A percentile compares a stretch with the other conserved stretches of the same genome.
phyloP scores from a whole-genome alignment of 2,329 filamentous ascomycete genomes.

The Alternaria arborescens region DNA sequence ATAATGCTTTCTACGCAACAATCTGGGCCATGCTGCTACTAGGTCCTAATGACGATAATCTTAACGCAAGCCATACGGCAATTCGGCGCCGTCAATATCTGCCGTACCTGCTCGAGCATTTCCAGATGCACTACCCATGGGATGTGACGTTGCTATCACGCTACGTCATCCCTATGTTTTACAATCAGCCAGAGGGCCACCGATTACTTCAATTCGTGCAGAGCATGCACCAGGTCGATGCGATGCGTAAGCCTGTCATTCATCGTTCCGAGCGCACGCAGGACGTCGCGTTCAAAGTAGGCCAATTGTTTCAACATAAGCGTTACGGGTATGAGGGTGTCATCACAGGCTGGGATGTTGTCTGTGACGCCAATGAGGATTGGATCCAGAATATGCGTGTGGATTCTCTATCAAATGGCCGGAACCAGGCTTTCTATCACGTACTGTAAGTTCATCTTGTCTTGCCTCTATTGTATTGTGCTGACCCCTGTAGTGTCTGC shows the following conservation, averaged over 20 bases:
- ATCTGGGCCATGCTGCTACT: conserved; percentile 71
- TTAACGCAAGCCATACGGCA: conserved; percentile 27
- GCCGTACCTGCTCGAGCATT: conserved; percentile 69
- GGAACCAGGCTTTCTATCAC: conserved; percentile 80
- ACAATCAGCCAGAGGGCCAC: conserved; percentile 61
- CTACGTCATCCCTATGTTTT: conserved; percentile 71
- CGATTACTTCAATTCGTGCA: conserved; percentile 63
- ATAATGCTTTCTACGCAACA: conserved; percentile 73
- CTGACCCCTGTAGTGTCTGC: conserved; percentile 63
- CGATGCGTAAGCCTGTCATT: conserved; percentile 57
- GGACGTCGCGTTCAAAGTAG: conserved; percentile 60
- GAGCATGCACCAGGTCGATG: conserved; percentile 65
- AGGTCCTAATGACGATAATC: conserved; percentile 39
- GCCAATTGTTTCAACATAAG: conserved; percentile 84
- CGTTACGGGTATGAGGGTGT: conserved; percentile 82
- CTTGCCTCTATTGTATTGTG: conserved; percentile 30
- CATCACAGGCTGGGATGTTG: conserved; percentile 84
- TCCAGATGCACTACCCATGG: conserved; percentile 72
- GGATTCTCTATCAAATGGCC: conserved; percentile 65
- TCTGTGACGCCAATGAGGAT: conserved; percentile 66
- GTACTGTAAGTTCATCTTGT: conserved; percentile 72
- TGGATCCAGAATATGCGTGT: conserved; percentile 72
- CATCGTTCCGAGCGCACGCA: conserved; percentile 18
- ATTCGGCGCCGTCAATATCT: conserved; percentile 65
- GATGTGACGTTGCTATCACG: conserved; percentile 76